phyloP scores from a whole-genome alignment of 257 asterid genomes.

The Voacanga thouarsii region DNA sequence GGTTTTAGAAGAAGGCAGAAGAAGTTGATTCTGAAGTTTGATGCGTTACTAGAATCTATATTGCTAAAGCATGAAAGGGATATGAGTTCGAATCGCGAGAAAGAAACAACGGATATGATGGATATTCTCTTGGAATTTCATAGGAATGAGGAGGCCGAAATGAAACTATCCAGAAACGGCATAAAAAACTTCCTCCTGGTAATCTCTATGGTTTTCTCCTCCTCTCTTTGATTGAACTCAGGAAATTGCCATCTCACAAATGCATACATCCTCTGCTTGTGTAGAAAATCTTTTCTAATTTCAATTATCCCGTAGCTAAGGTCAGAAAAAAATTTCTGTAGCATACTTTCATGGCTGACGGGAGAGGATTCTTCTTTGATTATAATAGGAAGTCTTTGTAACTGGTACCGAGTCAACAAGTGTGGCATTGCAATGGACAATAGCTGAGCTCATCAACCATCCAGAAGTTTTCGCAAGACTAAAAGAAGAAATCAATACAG shows the following conservation, averaged over 20 bases:
- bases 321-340: too few relatives aligned
- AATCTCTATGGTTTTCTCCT: background rate
- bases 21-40: slow-evolving; percentile 39
- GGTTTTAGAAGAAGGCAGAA: slow-evolving; percentile 48
- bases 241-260: too few relatives aligned
- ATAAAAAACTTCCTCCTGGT: slow-evolving; percentile 13
- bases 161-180: slow-evolving; percentile 1
- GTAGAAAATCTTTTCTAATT: too few relatives aligned
- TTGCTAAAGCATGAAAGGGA: slow-evolving; percentile 37
- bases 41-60: slow-evolving; percentile 50
- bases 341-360: too few relatives aligned
- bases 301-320: too few relatives aligned
- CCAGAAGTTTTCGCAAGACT: slow-evolving; percentile 40
- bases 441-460: slow-evolving; percentile 61
- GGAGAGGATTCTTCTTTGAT: too few relatives aligned
- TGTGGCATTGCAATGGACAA: slow-evolving; percentile 55
- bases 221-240: background rate
- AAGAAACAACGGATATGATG: slow-evolving; percentile 40
- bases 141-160: slow-evolving; percentile 9
- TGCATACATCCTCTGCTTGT: too few relatives aligned
- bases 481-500: slow-evolving; percentile 40
- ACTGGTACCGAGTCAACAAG: slow-evolving; percentile 69
- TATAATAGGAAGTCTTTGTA: slow-evolving; percentile 43
- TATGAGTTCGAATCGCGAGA: slow-evolving; percentile 28
- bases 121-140: slow-evolving; percentile 50